A percentile compares a stretch with the other conserved stretches of the same genome.
phyloP scores from a whole-genome alignment of 2,329 filamentous ascomycete genomes.

The Aspergillus sp. region DNA sequence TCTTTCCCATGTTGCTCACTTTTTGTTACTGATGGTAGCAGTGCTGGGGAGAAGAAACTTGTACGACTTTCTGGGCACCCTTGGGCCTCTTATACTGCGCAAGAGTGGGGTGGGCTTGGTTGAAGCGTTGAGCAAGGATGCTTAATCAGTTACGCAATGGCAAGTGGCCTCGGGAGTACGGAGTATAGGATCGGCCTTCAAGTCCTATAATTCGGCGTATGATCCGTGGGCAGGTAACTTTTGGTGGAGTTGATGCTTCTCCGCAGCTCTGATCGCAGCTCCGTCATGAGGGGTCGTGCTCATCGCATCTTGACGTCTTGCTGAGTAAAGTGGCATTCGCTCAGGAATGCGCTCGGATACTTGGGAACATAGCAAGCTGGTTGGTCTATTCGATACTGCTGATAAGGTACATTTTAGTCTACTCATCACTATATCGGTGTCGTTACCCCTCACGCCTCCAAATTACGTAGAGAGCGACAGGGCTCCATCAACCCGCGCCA shows the following conservation, averaged over 20 bases:
- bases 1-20: slow-evolving; percentile 37
- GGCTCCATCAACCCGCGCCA: not conserved
- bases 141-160: slow-evolving; percentile 1
- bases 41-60: no score
- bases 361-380: no score
- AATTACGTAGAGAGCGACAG: not conserved
- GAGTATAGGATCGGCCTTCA: not conserved
- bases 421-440: no score
- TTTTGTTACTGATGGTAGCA: not conserved
- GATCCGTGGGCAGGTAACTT: not conserved
- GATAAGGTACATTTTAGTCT: no score
- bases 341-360: no score
- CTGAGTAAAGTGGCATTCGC: no score
- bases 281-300: not conserved
- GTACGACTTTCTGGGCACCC: no score
- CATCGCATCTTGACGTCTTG: no score
- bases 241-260: not conserved
- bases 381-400: no score
- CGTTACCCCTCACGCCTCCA: not conserved
- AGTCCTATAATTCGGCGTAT: not conserved
- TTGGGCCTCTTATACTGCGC: not conserved
- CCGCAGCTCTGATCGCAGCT: not conserved
- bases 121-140: not conserved
- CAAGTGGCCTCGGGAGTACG: not conserved
- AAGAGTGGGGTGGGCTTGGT: not conserved